These are phyloP conservation scores for Macrolepiota dolichaula DNA, from an alignment of 768 basidiomycete species.

Conservation along the genomic window DNA sequence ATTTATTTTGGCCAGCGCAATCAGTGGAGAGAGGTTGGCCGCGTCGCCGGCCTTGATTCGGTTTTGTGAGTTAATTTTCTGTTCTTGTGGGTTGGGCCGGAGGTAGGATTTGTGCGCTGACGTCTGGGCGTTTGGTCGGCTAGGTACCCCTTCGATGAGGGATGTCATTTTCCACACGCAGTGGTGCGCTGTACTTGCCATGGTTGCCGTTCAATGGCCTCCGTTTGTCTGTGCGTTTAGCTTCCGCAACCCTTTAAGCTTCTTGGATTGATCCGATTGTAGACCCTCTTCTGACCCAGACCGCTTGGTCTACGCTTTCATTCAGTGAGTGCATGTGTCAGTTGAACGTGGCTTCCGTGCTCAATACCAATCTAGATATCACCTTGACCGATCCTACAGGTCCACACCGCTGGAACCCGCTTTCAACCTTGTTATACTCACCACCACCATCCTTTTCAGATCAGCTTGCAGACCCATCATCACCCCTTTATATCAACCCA, in stretches of 20 bases:
- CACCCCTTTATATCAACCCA: slow-evolving; percentile 75
- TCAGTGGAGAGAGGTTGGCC: slow-evolving; percentile 87
- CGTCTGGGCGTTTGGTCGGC: not conserved
- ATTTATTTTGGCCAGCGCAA: slow-evolving; percentile 86
- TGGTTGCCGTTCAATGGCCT: slow-evolving; percentile 97
- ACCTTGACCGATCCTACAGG: slow-evolving; percentile 54
- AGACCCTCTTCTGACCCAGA: slow-evolving; percentile 90
- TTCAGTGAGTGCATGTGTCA: slow-evolving; percentile 50
- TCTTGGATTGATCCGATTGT: slow-evolving; percentile 14
- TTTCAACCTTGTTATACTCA: slow-evolving; percentile 50
- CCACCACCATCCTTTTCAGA: slow-evolving; percentile 71
- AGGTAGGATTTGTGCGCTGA: slow-evolving; percentile 10
- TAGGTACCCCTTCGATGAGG: slow-evolving; percentile 88
- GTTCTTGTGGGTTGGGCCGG: not conserved
- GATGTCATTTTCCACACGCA: slow-evolving; percentile 94
- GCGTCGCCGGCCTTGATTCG: slow-evolving; percentile 83
- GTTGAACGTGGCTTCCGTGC: not conserved
- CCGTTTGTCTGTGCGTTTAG: slow-evolving; percentile 76
- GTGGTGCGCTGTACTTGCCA: slow-evolving; percentile 83
- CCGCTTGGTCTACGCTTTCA: slow-evolving; percentile 82
- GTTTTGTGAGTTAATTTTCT: slow-evolving; percentile 60
- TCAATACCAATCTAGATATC: slow-evolving; percentile 50
- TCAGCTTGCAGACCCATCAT: slow-evolving; percentile 67
- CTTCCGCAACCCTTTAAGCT: slow-evolving; percentile 8
- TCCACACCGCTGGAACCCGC: slow-evolving; percentile 64